phyloP scores from a whole-genome alignment of 1,284 basidiomycete species.

The Dichomitus squalens region DNA sequence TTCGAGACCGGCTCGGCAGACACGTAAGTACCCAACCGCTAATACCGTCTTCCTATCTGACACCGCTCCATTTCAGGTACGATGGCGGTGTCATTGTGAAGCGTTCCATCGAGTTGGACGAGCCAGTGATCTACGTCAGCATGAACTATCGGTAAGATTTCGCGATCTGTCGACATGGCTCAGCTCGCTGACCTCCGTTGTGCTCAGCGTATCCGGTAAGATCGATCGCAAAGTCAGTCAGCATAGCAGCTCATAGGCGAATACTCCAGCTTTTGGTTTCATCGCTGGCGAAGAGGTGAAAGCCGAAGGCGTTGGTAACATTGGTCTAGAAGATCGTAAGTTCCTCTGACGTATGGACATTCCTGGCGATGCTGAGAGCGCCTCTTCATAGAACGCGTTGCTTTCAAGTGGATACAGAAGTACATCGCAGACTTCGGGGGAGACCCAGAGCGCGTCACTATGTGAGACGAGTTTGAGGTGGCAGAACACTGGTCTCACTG shows the following conservation, averaged over 20 bases:
- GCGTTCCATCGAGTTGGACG: conserved; percentile 37
- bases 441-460: conserved; percentile 56
- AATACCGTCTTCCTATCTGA: not conserved
- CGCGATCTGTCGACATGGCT: not conserved
- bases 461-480: conserved; percentile 38
- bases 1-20: conserved; percentile 27
- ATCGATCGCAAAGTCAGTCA: not conserved
- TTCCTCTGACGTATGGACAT: not conserved
- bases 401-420: conserved; percentile 46
- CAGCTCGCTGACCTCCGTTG: not conserved
- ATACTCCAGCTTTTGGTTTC: conserved; percentile 13
- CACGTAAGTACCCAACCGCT: not conserved
- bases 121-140: conserved; percentile 26
- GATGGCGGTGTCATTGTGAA: conserved; percentile 34
- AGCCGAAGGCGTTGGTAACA: conserved; percentile 51
- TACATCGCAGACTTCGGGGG: conserved; percentile 68
- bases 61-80: conserved; percentile 10
- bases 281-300: conserved; percentile 44
- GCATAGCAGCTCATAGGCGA: not conserved
- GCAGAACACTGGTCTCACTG: not conserved
- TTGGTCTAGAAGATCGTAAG: conserved; percentile 57
- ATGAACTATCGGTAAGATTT: conserved; percentile 18
- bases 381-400: conserved; percentile 20
- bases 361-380: not conserved
- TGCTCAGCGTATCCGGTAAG: not conserved